Percentiles rank a stretch among this genome's conserved stretches.
These are phyloP conservation scores for Termitomyces sp. DNA, from an alignment of 768 basidiomycete genomes.

Conservation along the genomic window DNA sequence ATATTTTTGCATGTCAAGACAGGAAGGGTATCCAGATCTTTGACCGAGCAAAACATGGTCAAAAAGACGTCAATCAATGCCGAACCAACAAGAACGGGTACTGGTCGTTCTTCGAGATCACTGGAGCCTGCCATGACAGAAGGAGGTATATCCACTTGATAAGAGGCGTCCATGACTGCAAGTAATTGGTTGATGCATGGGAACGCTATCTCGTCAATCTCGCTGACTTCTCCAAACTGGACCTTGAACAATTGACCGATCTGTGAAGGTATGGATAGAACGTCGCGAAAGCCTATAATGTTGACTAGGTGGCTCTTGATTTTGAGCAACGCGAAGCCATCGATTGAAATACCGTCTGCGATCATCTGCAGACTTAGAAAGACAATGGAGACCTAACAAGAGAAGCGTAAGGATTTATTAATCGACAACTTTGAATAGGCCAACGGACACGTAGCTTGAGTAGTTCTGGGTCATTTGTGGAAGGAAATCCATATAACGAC, in stretches of 20 bases:
- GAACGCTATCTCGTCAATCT: conserved; percentile 39
- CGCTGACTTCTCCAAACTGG: conserved; percentile 44
- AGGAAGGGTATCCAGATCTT: conserved; percentile 46
- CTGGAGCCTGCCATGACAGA: conserved; percentile 35
- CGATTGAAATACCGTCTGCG: conserved; percentile 55
- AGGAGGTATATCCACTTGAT: conserved; percentile 42
- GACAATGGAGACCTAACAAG: conserved; percentile 47
- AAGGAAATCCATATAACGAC: conserved; percentile 44
- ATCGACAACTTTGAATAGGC: not conserved
- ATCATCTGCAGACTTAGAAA: conserved; percentile 65
- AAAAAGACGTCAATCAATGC: conserved; percentile 61
- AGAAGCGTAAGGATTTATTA: not conserved
- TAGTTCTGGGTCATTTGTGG: conserved; percentile 44
- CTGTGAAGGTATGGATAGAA: conserved; percentile 40
- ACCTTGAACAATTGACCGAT: conserved; percentile 52
- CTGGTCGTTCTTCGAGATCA: conserved; percentile 41
- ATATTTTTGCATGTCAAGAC: conserved; percentile 55
- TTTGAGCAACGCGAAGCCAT: conserved; percentile 49
- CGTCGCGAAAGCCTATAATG: conserved; percentile 51
- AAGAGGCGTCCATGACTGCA: conserved; percentile 56
- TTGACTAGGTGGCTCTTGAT: conserved; percentile 55
- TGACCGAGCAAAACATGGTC: conserved; percentile 43
- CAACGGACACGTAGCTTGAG: conserved; percentile 40
- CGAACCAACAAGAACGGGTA: conserved; percentile 53
- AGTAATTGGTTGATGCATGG: conserved; percentile 60